Conservation (phyloP, 1,284 basidiomycete species). For the Boletus calvinii region DNA sequence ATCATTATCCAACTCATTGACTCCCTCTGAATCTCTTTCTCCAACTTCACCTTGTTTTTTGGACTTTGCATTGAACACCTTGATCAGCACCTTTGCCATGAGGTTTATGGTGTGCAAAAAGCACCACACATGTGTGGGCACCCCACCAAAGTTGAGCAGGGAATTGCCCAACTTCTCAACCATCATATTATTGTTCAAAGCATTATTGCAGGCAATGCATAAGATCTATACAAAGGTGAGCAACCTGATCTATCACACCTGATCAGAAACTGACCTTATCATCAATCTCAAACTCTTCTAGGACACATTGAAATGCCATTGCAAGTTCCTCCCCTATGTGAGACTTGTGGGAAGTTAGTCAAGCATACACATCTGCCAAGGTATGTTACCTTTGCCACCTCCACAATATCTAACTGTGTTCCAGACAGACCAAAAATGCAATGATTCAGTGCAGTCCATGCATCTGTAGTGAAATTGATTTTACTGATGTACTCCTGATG, state of each 20-base stretch:
- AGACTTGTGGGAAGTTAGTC: not conserved
- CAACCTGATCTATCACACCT: not conserved
- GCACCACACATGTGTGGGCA: slow-evolving; percentile 15
- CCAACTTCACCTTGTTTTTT: too few species aligned
- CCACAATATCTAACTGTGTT: not conserved
- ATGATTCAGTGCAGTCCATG: not conserved
- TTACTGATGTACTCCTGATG: not conserved
- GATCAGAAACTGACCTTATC: not conserved
- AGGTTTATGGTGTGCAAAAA: slow-evolving; percentile 26
- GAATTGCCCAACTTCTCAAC: slow-evolving; percentile 21
- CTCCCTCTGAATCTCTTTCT: not conserved
- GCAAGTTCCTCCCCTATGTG: not conserved
- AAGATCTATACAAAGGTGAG: not conserved
- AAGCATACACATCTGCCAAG: not conserved
- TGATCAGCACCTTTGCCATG: slow-evolving; percentile 28
- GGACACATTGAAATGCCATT: not conserved
- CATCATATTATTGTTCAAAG: slow-evolving; percentile 20
- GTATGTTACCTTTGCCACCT: not conserved
- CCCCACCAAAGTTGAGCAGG: slow-evolving; percentile 19
- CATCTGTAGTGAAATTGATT: not conserved
- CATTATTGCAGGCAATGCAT: slow-evolving; percentile 5
- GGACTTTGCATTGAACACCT: slow-evolving; percentile 26
- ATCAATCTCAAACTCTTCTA: not conserved
- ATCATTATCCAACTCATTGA: not conserved
- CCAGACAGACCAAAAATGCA: not conserved